phyloP scores from a whole-genome alignment of 2,329 filamentous ascomycete genomes.

The Calonectria pteridis region DNA sequence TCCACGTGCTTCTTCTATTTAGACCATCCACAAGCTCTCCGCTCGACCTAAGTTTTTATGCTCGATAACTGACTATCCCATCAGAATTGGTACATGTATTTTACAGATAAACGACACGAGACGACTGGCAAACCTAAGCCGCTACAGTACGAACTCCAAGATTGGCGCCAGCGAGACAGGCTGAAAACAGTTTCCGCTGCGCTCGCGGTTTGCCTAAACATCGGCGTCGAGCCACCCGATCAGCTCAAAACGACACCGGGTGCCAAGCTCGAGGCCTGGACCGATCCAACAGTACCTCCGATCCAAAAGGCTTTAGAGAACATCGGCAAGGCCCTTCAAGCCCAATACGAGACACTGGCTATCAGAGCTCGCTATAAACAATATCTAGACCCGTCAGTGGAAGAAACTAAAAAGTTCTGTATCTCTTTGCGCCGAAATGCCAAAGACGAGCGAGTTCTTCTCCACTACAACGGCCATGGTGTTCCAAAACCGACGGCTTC shows the following conservation, averaged over 20 bases:
- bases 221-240: conserved; percentile 96
- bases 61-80: conserved; percentile 27
- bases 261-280: conserved; percentile 96
- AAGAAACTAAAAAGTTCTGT: conserved; percentile 97
- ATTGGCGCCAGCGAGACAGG: conserved; percentile 97
- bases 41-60: neutral
- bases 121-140: conserved; percentile 89
- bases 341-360: conserved; percentile 95
- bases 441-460: conserved; percentile 95
- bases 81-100: conserved; percentile 99
- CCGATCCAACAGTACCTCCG: conserved; percentile 86
- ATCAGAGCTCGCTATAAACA: conserved; percentile 98
- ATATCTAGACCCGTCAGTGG: conserved; percentile 94
- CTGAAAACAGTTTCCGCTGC: conserved; percentile 97
- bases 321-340: conserved; percentile 95
- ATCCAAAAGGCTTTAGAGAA: conserved; percentile 90
- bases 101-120: conserved; percentile 97
- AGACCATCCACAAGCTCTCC: neutral
- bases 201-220: conserved; percentile 94
- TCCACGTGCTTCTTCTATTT: conserved; percentile 7
- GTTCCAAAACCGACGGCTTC: conserved; percentile 96
- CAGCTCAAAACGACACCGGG: conserved; percentile 95
- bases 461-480: conserved; percentile 98
- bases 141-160: conserved; percentile 76
- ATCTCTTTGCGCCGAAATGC: conserved; percentile 90